Conservation (phyloP, 129 eudicot genomes). For the Pseudognaphalium luteoalbum region DNA sequence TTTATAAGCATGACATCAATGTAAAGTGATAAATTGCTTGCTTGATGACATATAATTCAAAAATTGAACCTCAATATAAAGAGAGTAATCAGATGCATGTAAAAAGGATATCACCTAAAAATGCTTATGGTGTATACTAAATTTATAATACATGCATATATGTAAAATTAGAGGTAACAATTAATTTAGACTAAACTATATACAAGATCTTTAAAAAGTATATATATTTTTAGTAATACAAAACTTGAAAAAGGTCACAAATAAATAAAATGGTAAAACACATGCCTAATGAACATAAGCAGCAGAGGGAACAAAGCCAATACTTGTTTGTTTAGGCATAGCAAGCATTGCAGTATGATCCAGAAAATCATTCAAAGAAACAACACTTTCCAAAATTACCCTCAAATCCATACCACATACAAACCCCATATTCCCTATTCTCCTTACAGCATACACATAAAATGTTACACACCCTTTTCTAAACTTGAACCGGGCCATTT, state of each 20-base stretch:
- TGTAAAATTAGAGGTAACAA: no score
- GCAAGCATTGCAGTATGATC: slow-evolving; percentile 98
- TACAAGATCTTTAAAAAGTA: no score
- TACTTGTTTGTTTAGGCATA: slow-evolving; percentile 79
- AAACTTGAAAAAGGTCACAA: not conserved
- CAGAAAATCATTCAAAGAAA: slow-evolving; percentile 79
- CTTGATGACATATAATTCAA: no score
- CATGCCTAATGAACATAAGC: slow-evolving; percentile 62
- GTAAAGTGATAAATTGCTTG: no score
- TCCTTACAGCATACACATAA: slow-evolving; percentile 77
- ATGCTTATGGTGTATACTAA: no score
- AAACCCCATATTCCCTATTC: slow-evolving; percentile 59
- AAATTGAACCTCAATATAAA: no score
- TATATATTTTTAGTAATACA: no score
- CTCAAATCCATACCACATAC: slow-evolving; percentile 72
- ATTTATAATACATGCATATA: no score
- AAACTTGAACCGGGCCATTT: slow-evolving; percentile 88
- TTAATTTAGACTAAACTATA: no score
- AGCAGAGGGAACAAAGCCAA: slow-evolving; percentile 37
- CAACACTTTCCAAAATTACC: slow-evolving; percentile 61
- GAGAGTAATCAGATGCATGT: no score
- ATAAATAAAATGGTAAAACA: not conserved
- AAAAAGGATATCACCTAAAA: no score
- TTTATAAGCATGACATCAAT: no score
- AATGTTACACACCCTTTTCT: slow-evolving; percentile 89